Conservation (phyloP, 148 eudicot species). For the Chenopodium formosanum region DNA sequence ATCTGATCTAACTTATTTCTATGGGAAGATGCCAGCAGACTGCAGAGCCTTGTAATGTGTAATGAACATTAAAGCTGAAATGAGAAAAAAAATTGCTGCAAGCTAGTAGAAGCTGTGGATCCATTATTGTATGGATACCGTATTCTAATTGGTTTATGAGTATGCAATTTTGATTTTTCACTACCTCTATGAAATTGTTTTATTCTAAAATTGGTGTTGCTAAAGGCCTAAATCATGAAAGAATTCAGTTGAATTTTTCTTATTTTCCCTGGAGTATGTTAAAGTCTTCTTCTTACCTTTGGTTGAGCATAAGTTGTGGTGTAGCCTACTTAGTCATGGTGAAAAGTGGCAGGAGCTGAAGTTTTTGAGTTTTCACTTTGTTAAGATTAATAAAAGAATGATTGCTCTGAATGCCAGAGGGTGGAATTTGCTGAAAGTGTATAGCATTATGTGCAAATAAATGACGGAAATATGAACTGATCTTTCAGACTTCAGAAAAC, state of each 20-base stretch:
- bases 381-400: too few species aligned
- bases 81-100: not conserved
- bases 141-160: not conserved
- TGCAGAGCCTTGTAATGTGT: not conserved
- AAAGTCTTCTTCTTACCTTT: not conserved
- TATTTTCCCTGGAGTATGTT: not conserved
- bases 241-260: not conserved
- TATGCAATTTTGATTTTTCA: not conserved
- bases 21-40: not conserved
- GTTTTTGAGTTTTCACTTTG: not conserved
- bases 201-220: not conserved
- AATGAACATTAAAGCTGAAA: not conserved
- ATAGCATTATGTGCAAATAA: not conserved
- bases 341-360: not conserved
- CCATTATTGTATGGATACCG: not conserved
- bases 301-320: constrained; percentile 2
- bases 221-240: not conserved
- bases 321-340: not conserved
- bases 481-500: not conserved
- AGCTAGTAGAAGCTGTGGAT: constrained; percentile 2
- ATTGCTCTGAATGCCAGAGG: not conserved
- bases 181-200: not conserved
- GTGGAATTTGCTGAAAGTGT: not conserved
- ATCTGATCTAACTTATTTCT: not conserved
- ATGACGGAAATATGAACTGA: not conserved